Conservation (phyloP, 192 early-diverging fungal genomes). For the Coemansia sp. region DNA sequence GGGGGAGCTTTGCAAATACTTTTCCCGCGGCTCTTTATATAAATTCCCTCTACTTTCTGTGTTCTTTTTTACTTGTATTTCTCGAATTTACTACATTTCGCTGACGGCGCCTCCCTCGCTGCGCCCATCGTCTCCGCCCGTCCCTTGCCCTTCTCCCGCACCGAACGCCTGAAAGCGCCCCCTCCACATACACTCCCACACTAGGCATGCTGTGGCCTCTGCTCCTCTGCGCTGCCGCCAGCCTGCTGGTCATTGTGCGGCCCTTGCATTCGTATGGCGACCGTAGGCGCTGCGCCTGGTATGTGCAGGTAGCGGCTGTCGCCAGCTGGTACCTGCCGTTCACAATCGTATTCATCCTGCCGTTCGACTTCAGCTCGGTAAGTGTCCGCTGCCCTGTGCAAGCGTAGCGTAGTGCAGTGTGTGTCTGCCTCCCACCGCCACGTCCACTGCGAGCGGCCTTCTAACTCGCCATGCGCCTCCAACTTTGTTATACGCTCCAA, state of each 20-base stretch:
- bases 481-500: too few relatives aligned
- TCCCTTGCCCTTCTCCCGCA: background rate
- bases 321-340: constrained; percentile 90
- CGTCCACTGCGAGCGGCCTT: background rate
- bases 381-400: constrained; percentile 4
- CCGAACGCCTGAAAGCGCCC: background rate
- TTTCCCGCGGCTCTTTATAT: too few relatives aligned
- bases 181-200: background rate
- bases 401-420: background rate
- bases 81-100: too few relatives aligned
- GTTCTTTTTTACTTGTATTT: too few relatives aligned
- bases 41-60: background rate
- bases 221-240: constrained; percentile 52
- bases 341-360: constrained; percentile 85
- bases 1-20: too few relatives aligned
- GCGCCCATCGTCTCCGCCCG: background rate
- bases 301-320: constrained; percentile 69
- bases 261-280: constrained; percentile 81
- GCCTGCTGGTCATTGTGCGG: constrained; percentile 55
- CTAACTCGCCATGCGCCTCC: too few relatives aligned
- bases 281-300: constrained; percentile 75
- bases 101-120: too few relatives aligned
- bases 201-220: constrained; percentile 50
- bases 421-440: too few relatives aligned
- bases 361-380: constrained; percentile 82